These are phyloP conservation scores for Coffea canephora DNA, from an alignment of 257 asterid genomes.

Conservation along the genomic window DNA sequence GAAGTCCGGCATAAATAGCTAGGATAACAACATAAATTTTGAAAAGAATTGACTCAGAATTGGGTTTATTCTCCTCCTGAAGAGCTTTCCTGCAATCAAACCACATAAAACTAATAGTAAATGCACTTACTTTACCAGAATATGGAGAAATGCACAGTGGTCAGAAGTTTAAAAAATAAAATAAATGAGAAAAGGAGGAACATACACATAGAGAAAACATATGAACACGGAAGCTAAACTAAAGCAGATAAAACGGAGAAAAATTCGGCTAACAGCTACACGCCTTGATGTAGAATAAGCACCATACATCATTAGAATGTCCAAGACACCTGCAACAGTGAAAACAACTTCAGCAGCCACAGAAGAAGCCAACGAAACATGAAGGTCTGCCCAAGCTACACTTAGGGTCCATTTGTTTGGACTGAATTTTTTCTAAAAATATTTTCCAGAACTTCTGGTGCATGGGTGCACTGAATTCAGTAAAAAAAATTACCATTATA, in stretches of 20 bases:
- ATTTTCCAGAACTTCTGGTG: too few relatives aligned
- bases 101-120: background rate
- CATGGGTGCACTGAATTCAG: too few relatives aligned
- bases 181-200: constrained; percentile 21
- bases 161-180: constrained; percentile 8
- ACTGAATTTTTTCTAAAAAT: too few relatives aligned
- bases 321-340: constrained; percentile 62
- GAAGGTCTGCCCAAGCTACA: background rate
- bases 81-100: constrained; percentile 70
- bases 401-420: too few relatives aligned
- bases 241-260: constrained; percentile 77
- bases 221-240: constrained; percentile 60
- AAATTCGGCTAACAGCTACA: constrained; percentile 77
- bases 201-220: constrained; percentile 94
- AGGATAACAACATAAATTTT: constrained; percentile 62
- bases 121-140: background rate
- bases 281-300: constrained; percentile 86
- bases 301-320: constrained; percentile 93
- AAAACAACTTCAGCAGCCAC: constrained; percentile 12
- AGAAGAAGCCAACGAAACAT: background rate
- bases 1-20: constrained; percentile 65
- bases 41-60: constrained; percentile 42
- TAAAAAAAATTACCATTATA: too few relatives aligned
- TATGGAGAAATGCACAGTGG: background rate
- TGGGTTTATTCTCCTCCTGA: constrained; percentile 40